phyloP scores from a whole-genome alignment of 768 basidiomycete genomes.

The Russula compacta region DNA sequence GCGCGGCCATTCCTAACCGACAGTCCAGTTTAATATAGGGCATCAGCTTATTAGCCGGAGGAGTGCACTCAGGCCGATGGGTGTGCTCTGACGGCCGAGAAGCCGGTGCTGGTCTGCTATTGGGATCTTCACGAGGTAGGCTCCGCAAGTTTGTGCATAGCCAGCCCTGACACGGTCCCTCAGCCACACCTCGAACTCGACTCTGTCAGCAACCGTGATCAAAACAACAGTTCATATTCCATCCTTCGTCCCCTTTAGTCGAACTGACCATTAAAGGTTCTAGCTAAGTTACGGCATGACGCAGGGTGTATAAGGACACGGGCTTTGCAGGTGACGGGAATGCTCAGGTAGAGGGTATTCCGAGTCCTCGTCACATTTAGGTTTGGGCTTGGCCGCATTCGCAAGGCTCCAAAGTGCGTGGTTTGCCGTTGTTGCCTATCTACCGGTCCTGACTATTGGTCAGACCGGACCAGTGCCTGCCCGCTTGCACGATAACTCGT shows the following conservation, averaged over 20 bases:
- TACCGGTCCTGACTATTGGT: too few relatives aligned
- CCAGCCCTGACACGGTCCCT: not conserved
- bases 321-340: not conserved
- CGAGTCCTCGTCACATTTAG: not conserved
- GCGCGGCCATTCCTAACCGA: not conserved
- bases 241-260: not conserved
- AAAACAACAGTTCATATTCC: not conserved
- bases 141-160: not conserved
- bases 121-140: not conserved
- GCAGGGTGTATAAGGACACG: not conserved
- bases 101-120: not conserved
- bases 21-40: not conserved
- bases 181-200: not conserved
- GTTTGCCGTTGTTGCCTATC: too few relatives aligned
- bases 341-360: not conserved
- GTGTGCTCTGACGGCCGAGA: not conserved
- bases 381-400: not conserved
- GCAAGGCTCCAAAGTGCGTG: not conserved
- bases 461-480: too few relatives aligned
- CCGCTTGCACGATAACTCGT: too few relatives aligned
- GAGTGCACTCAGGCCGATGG: slow-evolving; percentile 1
- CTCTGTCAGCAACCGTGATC: not conserved
- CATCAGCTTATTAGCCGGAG: not conserved
- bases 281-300: not conserved
- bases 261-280: not conserved